Conservation (phyloP, 495 filamentous ascomycete species). For the Neurospora sp. region DNA sequence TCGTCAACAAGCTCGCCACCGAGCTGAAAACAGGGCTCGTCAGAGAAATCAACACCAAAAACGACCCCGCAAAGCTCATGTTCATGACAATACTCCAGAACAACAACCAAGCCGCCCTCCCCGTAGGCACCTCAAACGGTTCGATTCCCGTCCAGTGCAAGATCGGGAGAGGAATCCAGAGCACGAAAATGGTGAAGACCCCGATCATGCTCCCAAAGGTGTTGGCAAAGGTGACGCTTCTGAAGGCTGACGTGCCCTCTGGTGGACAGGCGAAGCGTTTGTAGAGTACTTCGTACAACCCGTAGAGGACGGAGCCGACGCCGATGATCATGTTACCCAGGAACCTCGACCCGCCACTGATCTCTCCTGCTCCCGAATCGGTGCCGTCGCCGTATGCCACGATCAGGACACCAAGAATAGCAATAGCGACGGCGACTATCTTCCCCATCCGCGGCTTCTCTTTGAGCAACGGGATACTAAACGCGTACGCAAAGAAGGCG, state of each 20-base stretch:
- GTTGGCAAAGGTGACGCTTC: slow-evolving; percentile 88
- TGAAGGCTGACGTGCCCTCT: slow-evolving; percentile 66
- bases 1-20: slow-evolving; percentile 87
- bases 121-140: slow-evolving; percentile 68
- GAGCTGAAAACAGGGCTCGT: slow-evolving; percentile 87
- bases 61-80: slow-evolving; percentile 83
- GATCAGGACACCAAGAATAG: slow-evolving; percentile 78
- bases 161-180: slow-evolving; percentile 88
- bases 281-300: slow-evolving; percentile 94
- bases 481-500: slow-evolving; percentile 96
- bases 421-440: slow-evolving; percentile 69
- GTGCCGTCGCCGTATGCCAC: slow-evolving; percentile 78
- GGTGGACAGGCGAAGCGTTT: slow-evolving; percentile 88
- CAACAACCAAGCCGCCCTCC: slow-evolving; percentile 68
- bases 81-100: slow-evolving; percentile 73
- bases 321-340: slow-evolving; percentile 88
- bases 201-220: slow-evolving; percentile 83
- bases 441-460: slow-evolving; percentile 76
- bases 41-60: slow-evolving; percentile 82
- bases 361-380: slow-evolving; percentile 13
- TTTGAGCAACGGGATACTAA: slow-evolving; percentile 78
- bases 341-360: slow-evolving; percentile 45
- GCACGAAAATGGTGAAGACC: slow-evolving; percentile 65
- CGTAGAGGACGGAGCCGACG: slow-evolving; percentile 86
- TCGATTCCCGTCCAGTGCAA: slow-evolving; percentile 70